Base-by-base conservation (phyloP, 1,284 basidiomycete species). In the Dichomitus squalens region DNA sequence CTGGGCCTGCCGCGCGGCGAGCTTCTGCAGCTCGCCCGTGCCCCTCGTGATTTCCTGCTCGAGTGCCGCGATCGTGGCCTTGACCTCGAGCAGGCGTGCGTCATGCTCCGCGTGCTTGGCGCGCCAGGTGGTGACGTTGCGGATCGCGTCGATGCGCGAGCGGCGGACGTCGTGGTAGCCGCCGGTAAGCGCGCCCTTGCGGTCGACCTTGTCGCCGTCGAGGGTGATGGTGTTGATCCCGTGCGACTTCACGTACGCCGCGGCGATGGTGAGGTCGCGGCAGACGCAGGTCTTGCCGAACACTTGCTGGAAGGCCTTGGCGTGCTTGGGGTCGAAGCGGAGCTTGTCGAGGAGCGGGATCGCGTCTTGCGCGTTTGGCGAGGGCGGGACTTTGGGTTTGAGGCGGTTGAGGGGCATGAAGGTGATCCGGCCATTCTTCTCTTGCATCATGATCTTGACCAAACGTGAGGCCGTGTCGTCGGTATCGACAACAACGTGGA, bases 391-490 rank as follows among this genome's bases (percentile, higher is more conserved):
- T 64, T 90, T 92, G 39, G 92, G 90, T 67, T 92, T 90, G 50
- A 99, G 85, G n/a, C 96, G 90, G 73, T 99, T 99, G 44, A 99
- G 83, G 12, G 97, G 97, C 89, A 99, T 96, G 76, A 98, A 98
- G 0, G 97, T 99, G 20, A 99, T 93, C 52, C 97, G 88, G 1
- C 97, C 97, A 5, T 86, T 90, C 70, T 90, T 92, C 68, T 98
- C 95, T 68, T 86, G 86, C 67, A 95, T 81, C 95, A 99, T 96
- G 61, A 91, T 81, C 23, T 97, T 92, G 20, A 99, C 85, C 16
- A 98, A 85, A 65, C 83, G 86, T 4, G 87, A 87, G 0, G 95
- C 97, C 0, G 95, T 98, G 40, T 90, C 89, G 69, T 99, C 97
- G 12, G 84, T 94, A 73, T 99, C 97, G 55, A 99, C 96, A 0